Conservation (phyloP, 768 basidiomycete genomes). For the Clitopilus passeckerianus region DNA sequence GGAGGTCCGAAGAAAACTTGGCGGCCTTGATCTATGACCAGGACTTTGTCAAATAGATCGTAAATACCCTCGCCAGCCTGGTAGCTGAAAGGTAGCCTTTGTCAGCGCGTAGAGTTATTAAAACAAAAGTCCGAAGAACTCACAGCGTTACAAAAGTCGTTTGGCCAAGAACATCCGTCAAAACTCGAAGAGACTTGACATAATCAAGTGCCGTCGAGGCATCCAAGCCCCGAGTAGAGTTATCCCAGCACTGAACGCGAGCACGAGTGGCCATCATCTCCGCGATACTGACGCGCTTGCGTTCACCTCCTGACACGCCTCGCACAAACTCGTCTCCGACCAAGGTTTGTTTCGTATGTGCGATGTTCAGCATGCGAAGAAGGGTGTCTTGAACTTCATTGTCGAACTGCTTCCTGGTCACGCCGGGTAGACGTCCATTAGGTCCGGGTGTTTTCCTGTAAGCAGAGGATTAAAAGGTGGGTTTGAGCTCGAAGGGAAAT, state of each 20-base stretch:
- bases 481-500: not conserved
- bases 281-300: conserved; percentile 77
- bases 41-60: conserved; percentile 80
- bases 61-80: conserved; percentile 82
- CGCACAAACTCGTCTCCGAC: conserved; percentile 87
- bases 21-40: conserved; percentile 76
- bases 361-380: conserved; percentile 78
- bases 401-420: conserved; percentile 56
- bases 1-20: conserved; percentile 81
- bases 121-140: conserved; percentile 16
- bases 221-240: conserved; percentile 76
- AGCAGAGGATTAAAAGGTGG: conserved; percentile 1
- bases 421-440: conserved; percentile 63
- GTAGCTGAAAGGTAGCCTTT: conserved; percentile 34
- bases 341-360: conserved; percentile 72
- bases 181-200: conserved; percentile 68
- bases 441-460: conserved; percentile 65
- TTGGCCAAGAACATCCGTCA: conserved; percentile 80
- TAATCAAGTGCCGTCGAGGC: conserved; percentile 90
- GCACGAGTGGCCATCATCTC: conserved; percentile 86
- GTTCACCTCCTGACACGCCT: conserved; percentile 75
- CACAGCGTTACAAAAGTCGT: conserved; percentile 78
- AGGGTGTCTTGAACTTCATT: conserved; percentile 54
- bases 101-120: not conserved
- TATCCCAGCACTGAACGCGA: conserved; percentile 80